Base-by-base conservation (phyloP, 2,329 filamentous ascomycete species). In the Ophioceras dolichostomum region DNA sequence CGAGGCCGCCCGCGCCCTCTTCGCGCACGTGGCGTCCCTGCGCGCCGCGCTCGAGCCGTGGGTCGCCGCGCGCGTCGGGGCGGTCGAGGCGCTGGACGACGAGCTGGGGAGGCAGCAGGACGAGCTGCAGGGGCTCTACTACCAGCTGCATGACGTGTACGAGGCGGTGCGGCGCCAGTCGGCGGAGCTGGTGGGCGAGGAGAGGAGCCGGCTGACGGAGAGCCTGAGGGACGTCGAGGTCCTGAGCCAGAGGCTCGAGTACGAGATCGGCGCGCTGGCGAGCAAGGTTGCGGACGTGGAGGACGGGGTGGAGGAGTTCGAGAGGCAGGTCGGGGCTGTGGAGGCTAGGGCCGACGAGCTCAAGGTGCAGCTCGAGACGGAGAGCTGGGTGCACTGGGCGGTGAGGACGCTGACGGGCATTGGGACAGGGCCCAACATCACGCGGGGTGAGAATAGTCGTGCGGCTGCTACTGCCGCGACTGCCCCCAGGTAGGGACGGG, bases 221-320 rank as follows among this genome's bases (percentile, higher is more conserved):
- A 70, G 71, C 13, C 65, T 87, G 42, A 81, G 81, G 54, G 83
- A 91, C 44, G 68, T 95, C 12, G 87, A 94, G 54, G 73, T 81
- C 17, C 64, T 93, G 28, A 76, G 81, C 3, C 85, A 86, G 16
- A 88, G 88, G 57, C 67, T 96, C 39, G 88, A 96, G 50, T 96
- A 96, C 57, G 89, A 95, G 62, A 79, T 95, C 43, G 75, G 81
- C 41, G 76, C 78, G 13, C 64, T 96, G n/a, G 68, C 77, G 34
- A 76, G 79, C 34, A 86, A 86, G 49, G 80, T 94, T 9, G 72
- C 83, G 48, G 89, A 96, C 51, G 83, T 94, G 8, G 87, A 94
- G 51, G 82, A 86, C 43, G 83, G 83, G 1, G 76, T 94, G 1
- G 63, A 61, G 10, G 81, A 87, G 43, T 93, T 94, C 55, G 83